These are phyloP conservation scores for Skeletonema tropicum DNA, from an alignment of 108 stramenopile genomes.

Conservation along the genomic window DNA sequence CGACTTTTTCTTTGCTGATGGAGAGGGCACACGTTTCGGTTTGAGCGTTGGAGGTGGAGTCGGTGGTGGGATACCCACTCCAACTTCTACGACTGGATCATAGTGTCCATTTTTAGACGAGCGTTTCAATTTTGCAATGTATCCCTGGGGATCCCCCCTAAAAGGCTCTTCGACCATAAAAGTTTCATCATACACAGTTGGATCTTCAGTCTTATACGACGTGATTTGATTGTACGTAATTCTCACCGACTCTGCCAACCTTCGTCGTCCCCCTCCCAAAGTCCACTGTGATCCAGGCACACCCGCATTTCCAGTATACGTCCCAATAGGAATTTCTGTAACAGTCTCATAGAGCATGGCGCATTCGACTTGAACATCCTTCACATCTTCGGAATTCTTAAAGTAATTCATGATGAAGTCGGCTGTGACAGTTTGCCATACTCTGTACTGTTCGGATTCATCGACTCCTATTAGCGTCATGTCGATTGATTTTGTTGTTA, in stretches of 20 bases:
- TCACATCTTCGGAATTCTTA: not conserved
- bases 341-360: not conserved
- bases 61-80: too few species aligned
- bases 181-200: not conserved
- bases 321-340: not conserved
- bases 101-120: not conserved
- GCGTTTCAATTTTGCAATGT: not conserved
- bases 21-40: not conserved
- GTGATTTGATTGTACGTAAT: conserved; percentile 30
- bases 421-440: not conserved
- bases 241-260: not conserved
- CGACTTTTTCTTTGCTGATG: not conserved
- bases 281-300: not conserved
- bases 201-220: not conserved
- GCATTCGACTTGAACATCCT: not conserved
- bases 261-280: too few species aligned
- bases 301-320: not conserved
- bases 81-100: not conserved
- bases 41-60: not conserved
- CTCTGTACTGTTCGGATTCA: not conserved
- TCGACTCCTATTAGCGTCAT: not conserved
- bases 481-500: not conserved
- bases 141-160: not conserved
- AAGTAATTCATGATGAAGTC: conserved; percentile 3
- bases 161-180: not conserved